A percentile compares a stretch with the other conserved stretches of the same genome.
phyloP scores from a whole-genome alignment of 352 stramenopile genomes.

The Pythium monospermum region DNA sequence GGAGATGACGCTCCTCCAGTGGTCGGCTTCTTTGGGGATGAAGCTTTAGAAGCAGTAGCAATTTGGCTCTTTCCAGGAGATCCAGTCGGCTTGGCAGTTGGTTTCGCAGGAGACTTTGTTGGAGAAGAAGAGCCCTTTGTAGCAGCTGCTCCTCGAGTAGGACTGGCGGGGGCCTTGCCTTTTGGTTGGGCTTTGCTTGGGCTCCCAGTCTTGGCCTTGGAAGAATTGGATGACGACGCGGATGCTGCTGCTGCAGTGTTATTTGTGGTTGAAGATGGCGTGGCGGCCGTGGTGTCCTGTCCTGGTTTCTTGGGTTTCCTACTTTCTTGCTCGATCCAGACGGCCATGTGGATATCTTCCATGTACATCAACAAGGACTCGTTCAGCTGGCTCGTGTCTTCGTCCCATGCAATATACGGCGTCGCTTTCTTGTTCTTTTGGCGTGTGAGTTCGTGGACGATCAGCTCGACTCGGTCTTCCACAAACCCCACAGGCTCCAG shows the following conservation, averaged over 20 bases:
- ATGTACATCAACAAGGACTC: conserved; percentile 57
- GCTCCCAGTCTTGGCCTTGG: neutral
- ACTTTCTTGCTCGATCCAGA: conserved; percentile 54
- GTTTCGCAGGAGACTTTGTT: conserved; percentile 10
- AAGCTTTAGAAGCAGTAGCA: neutral
- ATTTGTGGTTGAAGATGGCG: neutral
- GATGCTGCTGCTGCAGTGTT: too few relatives aligned
- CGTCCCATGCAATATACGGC: conserved; percentile 48
- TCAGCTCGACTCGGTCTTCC: conserved; percentile 39
- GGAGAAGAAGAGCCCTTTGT: too few relatives aligned
- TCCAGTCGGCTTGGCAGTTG: conserved; percentile 16
- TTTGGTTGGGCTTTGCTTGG: too few relatives aligned
- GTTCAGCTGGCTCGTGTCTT: conserved; percentile 38
- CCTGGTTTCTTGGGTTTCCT: conserved; percentile 43
- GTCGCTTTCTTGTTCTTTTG: conserved; percentile 28
- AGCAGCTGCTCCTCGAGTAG: neutral
- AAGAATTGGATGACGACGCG: too few relatives aligned
- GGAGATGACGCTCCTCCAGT: too few relatives aligned
- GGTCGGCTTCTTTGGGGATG: conserved; percentile 4
- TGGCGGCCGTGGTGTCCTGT: conserved; percentile 5
- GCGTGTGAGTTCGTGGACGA: conserved; percentile 34
- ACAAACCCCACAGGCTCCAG: conserved; percentile 31
- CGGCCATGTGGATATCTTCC: conserved; percentile 51
- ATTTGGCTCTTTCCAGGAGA: conserved; percentile 11
- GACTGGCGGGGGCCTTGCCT: too few relatives aligned